Base-by-base conservation (phyloP, 208 protist species). In the Acanthamoeba culbertsoni region DNA sequence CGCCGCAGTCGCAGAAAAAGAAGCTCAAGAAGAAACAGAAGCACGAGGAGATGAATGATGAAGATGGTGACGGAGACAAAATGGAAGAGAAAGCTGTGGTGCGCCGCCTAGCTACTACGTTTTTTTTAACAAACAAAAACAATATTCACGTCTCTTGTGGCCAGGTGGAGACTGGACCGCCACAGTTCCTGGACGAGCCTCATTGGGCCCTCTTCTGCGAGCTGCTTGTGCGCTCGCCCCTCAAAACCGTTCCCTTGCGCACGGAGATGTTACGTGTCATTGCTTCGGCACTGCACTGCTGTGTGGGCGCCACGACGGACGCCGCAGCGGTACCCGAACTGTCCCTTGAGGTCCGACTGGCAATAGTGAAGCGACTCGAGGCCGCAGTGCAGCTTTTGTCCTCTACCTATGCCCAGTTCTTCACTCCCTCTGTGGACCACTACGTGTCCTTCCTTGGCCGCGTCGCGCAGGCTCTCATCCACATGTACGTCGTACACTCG, bases 1-100 rank as follows among this genome's bases (percentile, higher is more conserved):
- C n/a, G 26, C 46, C 73, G 73, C 73, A 37, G 18, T 31, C 73
- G 6, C 7, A 37, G 43, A 84, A 84, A 43, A 84, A 84, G 73
- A 37, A 84, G 45, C 12, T 43, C 40, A 84, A 84, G 42, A 84
- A 84, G 42, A 82, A 82, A n/a, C 73, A 84, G 73, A 84, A 84
- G 42, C 73, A 57, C 26, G 20, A 84, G 31, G 43, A 84, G 26
- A 43, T 6, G 6, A 28, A 55, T 4, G 73, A 84, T 3, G 73
- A 84, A 16, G 73, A 84, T 31, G 45, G 55, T 28, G 73, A 84
- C n/a, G 26, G 23, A 4, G 10, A 37, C 73, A 84, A 37, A 18
- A 35, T 7, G 0, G 40, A 57, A 20, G 73, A 84, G 73, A 46
- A 37, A 37, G 73, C 26, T 37, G 73, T 84, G 3, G 43, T 37